phyloP scores from a whole-genome alignment of 805 yeast species.

The Saturnispora hagleri region DNA sequence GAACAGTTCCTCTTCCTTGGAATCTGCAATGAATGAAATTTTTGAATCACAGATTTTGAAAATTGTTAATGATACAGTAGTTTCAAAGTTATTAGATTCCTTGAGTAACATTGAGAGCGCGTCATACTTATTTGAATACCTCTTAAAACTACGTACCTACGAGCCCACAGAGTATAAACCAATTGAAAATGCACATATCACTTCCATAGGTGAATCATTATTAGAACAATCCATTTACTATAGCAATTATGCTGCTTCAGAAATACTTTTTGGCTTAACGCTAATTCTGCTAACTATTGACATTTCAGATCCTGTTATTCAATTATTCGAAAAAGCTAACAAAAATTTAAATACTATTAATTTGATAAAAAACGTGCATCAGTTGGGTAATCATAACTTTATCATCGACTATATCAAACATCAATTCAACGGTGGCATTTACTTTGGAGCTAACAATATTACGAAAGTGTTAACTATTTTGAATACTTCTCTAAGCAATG shows the following conservation, averaged over 20 bases:
- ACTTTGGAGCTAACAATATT: conserved; percentile 18
- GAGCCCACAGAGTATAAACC: conserved; percentile 15
- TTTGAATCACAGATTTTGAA: conserved; percentile 35
- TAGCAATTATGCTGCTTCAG: conserved; percentile 15
- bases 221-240: conserved; percentile 16
- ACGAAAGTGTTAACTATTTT: conserved; percentile 17
- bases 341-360: conserved; percentile 11
- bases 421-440: conserved; percentile 18
- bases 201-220: conserved; percentile 19
- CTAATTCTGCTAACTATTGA: conserved; percentile 27
- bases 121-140: conserved; percentile 29
- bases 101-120: conserved; percentile 15
- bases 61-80: conserved; percentile 31
- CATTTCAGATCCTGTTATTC: conserved; percentile 20
- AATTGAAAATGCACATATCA: conserved; percentile 16
- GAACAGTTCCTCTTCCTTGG: conserved; percentile 27
- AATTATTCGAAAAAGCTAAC: conserved; percentile 16
- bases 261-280: conserved; percentile 20
- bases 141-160: conserved; percentile 25
- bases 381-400: conserved; percentile 2
- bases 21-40: conserved; percentile 29
- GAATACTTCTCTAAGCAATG: conserved; percentile 13
- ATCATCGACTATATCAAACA: conserved; percentile 12
- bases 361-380: conserved; percentile 1
- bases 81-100: conserved; percentile 29